Evolutionary conservation across 345 rosid species (phyloP).

Genomic region (Eucalyptus curtisii): DNA sequence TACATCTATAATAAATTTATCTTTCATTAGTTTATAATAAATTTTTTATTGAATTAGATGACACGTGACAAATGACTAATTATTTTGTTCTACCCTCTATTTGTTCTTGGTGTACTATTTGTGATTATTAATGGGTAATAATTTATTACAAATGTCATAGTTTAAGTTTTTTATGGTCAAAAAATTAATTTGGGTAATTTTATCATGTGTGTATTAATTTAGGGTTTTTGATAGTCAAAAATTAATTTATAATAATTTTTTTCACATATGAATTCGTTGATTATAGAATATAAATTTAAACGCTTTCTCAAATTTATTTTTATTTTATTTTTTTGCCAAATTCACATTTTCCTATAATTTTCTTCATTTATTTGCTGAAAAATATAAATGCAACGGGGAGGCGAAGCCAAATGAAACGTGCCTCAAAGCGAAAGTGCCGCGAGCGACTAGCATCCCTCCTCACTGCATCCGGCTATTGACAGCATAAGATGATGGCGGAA

Average conservation of each 20-base stretch:
- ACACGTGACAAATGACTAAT: too few species aligned
- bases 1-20: too few species aligned
- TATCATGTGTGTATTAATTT: too few species aligned
- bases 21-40: rapidly evolving
- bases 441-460: neutral
- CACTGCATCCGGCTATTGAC: neutral
- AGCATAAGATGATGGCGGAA: neutral
- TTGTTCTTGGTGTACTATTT: rapidly evolving
- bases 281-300: neutral
- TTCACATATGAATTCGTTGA: too few species aligned
- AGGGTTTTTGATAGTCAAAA: too few species aligned
- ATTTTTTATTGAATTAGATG: too few species aligned
- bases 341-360: neutral
- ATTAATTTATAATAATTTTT: too few species aligned
- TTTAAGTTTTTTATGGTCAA: rapidly evolving
- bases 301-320: neutral
- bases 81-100: too few species aligned
- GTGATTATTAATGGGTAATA: too few species aligned
- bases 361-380: neutral
- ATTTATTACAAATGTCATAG: too few species aligned
- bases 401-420: neutral
- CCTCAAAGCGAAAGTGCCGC: neutral
- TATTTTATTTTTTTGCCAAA: neutral
- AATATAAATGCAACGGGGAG: neutral
- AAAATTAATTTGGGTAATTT: rapidly evolving